A percentile compares a stretch with the other conserved stretches of the same genome.
Evolutionary conservation across 352 stramenopile genomes (phyloP).

Genomic region (Thalassiosira mediterranea): DNA sequence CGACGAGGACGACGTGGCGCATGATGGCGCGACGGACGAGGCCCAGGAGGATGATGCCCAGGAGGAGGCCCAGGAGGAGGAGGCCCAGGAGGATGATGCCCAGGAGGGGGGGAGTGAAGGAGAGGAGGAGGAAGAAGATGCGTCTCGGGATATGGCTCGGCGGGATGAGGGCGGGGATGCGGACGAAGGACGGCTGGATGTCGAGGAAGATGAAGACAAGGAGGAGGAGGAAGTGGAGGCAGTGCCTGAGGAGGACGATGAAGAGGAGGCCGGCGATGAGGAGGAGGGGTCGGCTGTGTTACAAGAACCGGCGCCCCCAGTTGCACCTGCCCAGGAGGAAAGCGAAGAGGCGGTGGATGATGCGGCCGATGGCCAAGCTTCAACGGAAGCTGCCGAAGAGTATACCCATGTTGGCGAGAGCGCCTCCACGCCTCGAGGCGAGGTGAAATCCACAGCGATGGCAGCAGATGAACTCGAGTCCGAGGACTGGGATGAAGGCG

Average conservation of each 20-base stretch:
- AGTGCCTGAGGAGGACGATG: background rate
- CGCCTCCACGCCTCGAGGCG: background rate
- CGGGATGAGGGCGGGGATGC: no score
- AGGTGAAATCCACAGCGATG: background rate
- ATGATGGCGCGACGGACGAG: slow-evolving; percentile 1
- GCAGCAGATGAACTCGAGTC: background rate
- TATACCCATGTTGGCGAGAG: background rate
- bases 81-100: slow-evolving; percentile 1
- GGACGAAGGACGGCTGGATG: no score
- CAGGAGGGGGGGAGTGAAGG: background rate
- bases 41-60: no score
- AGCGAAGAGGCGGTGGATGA: background rate
- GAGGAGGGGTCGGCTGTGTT: no score
- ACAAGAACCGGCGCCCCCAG: no score
- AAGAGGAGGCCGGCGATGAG: background rate
- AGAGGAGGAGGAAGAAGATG: background rate
- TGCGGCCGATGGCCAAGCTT: no score
- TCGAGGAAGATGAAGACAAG: background rate
- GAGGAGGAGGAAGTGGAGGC: background rate
- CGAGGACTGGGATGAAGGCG: slow-evolving; percentile 11
- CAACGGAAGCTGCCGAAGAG: background rate
- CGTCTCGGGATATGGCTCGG: no score
- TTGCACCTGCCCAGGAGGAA: background rate
- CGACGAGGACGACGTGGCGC: background rate
- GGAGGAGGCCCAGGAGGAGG: no score